These are phyloP conservation scores for Saccharomycopsis guyanensis DNA, from an alignment of 805 yeast species.

Conservation along the genomic window DNA sequence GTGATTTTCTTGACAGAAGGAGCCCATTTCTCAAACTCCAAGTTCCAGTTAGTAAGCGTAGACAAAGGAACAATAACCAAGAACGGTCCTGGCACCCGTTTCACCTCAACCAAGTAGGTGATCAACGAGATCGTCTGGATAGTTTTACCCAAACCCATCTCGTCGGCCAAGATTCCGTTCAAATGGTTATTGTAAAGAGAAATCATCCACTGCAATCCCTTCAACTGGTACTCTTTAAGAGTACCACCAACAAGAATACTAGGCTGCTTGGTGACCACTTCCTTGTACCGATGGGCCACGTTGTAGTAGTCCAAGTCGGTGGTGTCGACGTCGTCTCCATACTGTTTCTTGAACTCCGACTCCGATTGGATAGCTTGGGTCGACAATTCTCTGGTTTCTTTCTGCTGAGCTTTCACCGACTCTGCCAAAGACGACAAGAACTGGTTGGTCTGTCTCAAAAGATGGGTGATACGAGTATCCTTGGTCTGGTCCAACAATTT, in stretches of 20 bases:
- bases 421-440: conserved; percentile 73
- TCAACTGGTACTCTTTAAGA: conserved; percentile 75
- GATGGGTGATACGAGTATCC: conserved; percentile 80
- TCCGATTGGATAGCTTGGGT: conserved; percentile 30
- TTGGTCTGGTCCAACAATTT: conserved; percentile 79
- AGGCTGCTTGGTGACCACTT: conserved; percentile 61
- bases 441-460: conserved; percentile 69
- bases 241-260: conserved; percentile 66
- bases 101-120: conserved; percentile 60
- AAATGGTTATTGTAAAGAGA: conserved; percentile 86
- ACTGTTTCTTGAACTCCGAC: conserved; percentile 28
- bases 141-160: conserved; percentile 98
- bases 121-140: conserved; percentile 72
- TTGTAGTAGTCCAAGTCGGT: conserved; percentile 73
- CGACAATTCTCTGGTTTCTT: conserved; percentile 34
- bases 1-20: conserved; percentile 65
- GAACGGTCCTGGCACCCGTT: conserved; percentile 60
- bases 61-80: conserved; percentile 79
- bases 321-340: conserved; percentile 42
- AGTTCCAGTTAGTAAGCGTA: conserved; percentile 77
- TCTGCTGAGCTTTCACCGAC: conserved; percentile 73
- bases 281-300: conserved; percentile 72
- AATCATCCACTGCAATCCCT: conserved; percentile 98
- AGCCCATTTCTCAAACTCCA: conserved; percentile 86
- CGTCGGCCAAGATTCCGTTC: conserved; percentile 96